phyloP scores from a whole-genome alignment of 371 early-diverging fungal genomes.

The Apophysomyces elegans region DNA sequence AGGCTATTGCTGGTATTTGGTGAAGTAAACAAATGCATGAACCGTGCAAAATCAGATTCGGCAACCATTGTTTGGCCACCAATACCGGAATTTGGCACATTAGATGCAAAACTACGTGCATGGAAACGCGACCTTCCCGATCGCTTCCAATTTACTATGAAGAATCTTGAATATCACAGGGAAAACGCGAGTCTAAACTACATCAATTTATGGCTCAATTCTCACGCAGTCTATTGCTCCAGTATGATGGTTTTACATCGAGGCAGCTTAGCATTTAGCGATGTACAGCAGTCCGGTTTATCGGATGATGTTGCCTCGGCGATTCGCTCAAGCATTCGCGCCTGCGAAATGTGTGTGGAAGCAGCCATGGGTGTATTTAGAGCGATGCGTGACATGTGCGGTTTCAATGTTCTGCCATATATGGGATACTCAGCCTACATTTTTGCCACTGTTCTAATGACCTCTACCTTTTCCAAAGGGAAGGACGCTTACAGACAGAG shows the following conservation, averaged over 20 bases:
- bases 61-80: constrained; percentile 52
- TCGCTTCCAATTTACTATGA: constrained; percentile 29
- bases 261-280: constrained; percentile 49
- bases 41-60: constrained; percentile 45
- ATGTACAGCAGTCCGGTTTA: constrained; percentile 26
- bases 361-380: constrained; percentile 42
- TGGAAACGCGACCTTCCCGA: constrained; percentile 42
- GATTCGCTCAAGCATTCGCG: constrained; percentile 31
- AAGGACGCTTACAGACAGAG: constrained; percentile 35
- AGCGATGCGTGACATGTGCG: constrained; percentile 39
- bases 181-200: constrained; percentile 38
- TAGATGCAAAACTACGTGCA: constrained; percentile 42
- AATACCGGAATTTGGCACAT: constrained; percentile 45
- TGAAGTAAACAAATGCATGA: constrained; percentile 54
- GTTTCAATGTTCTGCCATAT: constrained; percentile 45
- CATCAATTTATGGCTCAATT: constrained; percentile 43
- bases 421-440: constrained; percentile 55
- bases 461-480: constrained; percentile 44
- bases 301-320: constrained; percentile 22
- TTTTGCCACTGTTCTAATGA: constrained; percentile 53
- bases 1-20: constrained; percentile 47
- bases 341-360: constrained; percentile 39
- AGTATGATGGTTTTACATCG: constrained; percentile 43
- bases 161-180: constrained; percentile 25
- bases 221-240: constrained; percentile 46